Evolutionary conservation across 352 stramenopile genomes (phyloP).

Genomic region (Elongisporangium anandrum): DNA sequence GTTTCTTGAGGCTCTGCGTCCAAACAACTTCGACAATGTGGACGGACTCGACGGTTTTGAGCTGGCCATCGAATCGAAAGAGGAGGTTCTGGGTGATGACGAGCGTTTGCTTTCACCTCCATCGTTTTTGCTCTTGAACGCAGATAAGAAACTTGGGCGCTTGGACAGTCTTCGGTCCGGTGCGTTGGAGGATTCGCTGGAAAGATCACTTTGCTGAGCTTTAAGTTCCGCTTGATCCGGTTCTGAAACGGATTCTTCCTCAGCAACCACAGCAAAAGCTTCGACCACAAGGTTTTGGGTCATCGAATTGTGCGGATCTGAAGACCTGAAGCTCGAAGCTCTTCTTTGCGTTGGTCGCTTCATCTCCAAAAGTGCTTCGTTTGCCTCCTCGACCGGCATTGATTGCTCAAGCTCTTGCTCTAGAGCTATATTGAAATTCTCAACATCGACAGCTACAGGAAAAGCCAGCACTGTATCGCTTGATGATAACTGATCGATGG

Average conservation of each 20-base stretch:
- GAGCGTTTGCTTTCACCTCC: neutral
- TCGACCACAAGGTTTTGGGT: too few relatives aligned
- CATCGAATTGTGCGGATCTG: too few relatives aligned
- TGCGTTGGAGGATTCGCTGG: neutral
- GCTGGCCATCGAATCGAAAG: neutral
- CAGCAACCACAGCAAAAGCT: neutral
- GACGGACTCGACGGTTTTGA: neutral
- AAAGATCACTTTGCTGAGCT: neutral
- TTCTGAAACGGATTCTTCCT: neutral
- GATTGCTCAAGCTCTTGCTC: neutral
- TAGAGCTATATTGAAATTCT: slow-evolving; percentile 1
- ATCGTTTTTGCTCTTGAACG: slow-evolving; percentile 6
- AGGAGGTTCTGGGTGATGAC: neutral
- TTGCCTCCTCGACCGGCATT: neutral
- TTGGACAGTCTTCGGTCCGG: slow-evolving; percentile 11
- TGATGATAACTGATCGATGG: neutral
- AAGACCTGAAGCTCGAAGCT: neutral
- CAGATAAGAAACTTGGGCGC: slow-evolving; percentile 14
- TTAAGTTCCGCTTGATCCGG: neutral
- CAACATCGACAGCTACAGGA: neutral
- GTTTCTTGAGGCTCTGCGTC: slow-evolving; percentile 2
- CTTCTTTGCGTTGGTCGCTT: neutral
- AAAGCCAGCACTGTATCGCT: slow-evolving; percentile 1
- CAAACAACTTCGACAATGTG: slow-evolving; percentile 16
- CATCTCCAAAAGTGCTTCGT: slow-evolving; percentile 5